Evolutionary conservation across 805 yeast species (phyloP).

Genomic region (Saccharomycopsis microspora): DNA sequence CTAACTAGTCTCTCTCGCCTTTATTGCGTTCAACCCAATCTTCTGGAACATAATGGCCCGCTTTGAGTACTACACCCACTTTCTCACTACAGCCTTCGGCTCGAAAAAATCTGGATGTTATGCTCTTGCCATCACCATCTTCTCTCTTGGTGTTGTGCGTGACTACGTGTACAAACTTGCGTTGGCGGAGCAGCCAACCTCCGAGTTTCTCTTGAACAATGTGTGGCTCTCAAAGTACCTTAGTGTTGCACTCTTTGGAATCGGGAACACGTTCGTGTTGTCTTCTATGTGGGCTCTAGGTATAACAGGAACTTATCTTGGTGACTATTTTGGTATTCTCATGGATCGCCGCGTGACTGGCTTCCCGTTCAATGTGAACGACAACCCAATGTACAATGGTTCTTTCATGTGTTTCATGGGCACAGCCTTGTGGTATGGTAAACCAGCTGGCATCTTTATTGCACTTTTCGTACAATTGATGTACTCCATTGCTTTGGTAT

Average conservation of each 20-base stretch:
- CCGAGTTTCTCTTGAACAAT: slow-evolving; percentile 35
- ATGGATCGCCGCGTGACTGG: slow-evolving; percentile 84
- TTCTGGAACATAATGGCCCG: slow-evolving; percentile 95
- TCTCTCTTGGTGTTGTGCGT: slow-evolving; percentile 72
- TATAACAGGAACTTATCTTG: slow-evolving; percentile 90
- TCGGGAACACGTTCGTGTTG: slow-evolving; percentile 74
- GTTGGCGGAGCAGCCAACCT: slow-evolving; percentile 57
- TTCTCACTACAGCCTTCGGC: slow-evolving; percentile 64
- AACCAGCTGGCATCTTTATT: slow-evolving; percentile 78
- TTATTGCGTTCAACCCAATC: slow-evolving; percentile 83
- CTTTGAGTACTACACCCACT: slow-evolving; percentile 61
- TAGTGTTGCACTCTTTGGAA: slow-evolving; percentile 44
- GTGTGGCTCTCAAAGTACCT: slow-evolving; percentile 28
- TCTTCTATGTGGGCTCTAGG: slow-evolving; percentile 89
- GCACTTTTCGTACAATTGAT: slow-evolving; percentile 64
- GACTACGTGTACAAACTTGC: slow-evolving; percentile 70
- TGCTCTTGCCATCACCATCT: slow-evolving; percentile 69
- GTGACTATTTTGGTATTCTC: slow-evolving; percentile 94
- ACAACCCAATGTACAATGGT: slow-evolving; percentile 97
- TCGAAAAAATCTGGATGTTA: slow-evolving; percentile 77
- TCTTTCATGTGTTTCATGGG: slow-evolving; percentile 85
- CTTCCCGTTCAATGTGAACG: slow-evolving; percentile 84
- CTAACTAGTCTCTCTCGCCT: slow-evolving; percentile 34
- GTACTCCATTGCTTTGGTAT: slow-evolving; percentile 73
- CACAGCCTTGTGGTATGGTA: slow-evolving; percentile 76